These are phyloP conservation scores for Pseudogymnoascus sp. DNA, from an alignment of 2,329 filamentous ascomycete genomes.

Conservation along the genomic window DNA sequence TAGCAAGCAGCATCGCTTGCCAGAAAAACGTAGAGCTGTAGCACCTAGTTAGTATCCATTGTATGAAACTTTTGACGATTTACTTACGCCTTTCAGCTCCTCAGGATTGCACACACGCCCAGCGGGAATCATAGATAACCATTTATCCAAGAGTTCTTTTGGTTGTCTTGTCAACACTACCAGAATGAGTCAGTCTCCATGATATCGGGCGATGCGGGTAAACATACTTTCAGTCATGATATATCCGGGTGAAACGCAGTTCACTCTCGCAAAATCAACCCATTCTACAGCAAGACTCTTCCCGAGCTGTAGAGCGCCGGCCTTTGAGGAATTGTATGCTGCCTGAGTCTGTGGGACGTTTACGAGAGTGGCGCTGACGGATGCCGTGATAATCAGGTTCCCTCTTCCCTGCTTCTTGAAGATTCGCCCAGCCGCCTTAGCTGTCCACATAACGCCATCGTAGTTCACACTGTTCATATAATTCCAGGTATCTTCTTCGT, in stretches of 20 bases:
- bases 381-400: constrained; percentile 35
- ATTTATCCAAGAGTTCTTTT: background rate
- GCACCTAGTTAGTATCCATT: background rate
- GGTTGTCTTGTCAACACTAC: background rate
- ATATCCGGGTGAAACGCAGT: constrained; percentile 31
- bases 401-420: constrained; percentile 30
- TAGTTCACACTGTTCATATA: constrained; percentile 29
- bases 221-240: constrained; percentile 4
- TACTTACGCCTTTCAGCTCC: constrained; percentile 30
- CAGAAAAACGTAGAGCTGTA: constrained; percentile 38
- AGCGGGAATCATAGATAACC: constrained; percentile 15
- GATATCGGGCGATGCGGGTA: background rate
- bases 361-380: constrained; percentile 33
- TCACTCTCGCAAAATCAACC: constrained; percentile 34
- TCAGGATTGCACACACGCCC: constrained; percentile 14
- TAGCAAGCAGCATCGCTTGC: constrained; percentile 53
- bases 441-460: constrained; percentile 24
- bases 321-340: constrained; percentile 37
- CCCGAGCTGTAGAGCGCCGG: constrained; percentile 33
- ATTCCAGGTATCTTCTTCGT: constrained; percentile 32
- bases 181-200: background rate
- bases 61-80: background rate
- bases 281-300: constrained; percentile 37
- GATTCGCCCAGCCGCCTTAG: constrained; percentile 19
- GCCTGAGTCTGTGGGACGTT: constrained; percentile 35